Evolutionary conservation across 2,329 filamentous ascomycete genomes (phyloP), one percentile per base, ranked within the genome.

Genomic region (Ceratocystis alfenasii): DNA sequence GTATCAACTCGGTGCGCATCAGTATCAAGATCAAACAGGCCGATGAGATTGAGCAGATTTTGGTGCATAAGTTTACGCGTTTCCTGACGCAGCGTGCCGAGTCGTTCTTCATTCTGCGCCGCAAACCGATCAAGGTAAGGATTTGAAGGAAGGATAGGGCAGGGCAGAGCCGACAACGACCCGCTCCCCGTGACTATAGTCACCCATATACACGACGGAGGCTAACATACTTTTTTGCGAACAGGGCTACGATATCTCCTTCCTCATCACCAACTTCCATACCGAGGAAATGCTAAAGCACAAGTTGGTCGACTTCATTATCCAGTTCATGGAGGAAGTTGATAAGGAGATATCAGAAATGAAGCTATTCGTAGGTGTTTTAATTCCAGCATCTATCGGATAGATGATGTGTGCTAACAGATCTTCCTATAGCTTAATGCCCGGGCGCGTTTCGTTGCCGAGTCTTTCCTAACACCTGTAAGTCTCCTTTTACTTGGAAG

Each of bases 321-420:
- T 99, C 70, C 87, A 97, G 74, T 99, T 99, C 74, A 97, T 99
- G 93, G 93, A 99, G 77, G 94, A 99, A 76, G 95, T 99, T 3
- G 95, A 99, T 77, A 99, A 99, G 81, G 94, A 99, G 77, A 99
- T 99, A 68, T 97, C 94, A 2, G 95, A 99, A 79, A 97, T 99
- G 94, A 99, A 99, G 83, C 87, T 99, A 72, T 99, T 99, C 77
- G 93, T 96, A 83, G 71, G 90, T 80, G 55, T 20, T 33, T 17
- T 22, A 6, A 33, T 12, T 7, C 25, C 28, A 6, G 5, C 25
- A 4, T 25, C 22, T 55, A 22, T 41, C 36, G 8, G 1, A 12
- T 28, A 25, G 66, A 25, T 7, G 2, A 55, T 28, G 4, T 6
- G 25, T 25, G 17, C 28, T 57, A 57, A 57, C 53, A 41, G 5